Conservation (phyloP, 108 stramenopile genomes). For the Cyclotella atomus region DNA sequence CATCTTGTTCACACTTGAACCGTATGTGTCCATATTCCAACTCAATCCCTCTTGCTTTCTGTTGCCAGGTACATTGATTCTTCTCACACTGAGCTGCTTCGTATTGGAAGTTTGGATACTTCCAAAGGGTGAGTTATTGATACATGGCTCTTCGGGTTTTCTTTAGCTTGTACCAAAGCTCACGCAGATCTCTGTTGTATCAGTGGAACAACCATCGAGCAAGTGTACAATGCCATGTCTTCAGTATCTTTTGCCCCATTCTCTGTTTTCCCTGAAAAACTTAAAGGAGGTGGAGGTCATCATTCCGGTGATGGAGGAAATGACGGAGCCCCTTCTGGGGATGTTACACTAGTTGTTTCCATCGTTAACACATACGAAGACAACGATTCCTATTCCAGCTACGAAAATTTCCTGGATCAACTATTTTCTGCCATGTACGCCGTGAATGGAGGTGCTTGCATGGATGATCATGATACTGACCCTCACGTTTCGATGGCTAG, state of each 20-base stretch:
- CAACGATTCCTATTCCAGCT: constrained; percentile 60
- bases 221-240: constrained; percentile 82
- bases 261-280: constrained; percentile 82
- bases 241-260: constrained; percentile 75
- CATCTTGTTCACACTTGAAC: too few relatives aligned
- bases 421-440: constrained; percentile 79
- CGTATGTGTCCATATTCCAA: too few relatives aligned
- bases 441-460: constrained; percentile 83
- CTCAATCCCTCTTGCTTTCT: background rate
- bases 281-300: constrained; percentile 87
- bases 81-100: constrained; percentile 87
- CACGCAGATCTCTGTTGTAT: constrained; percentile 48
- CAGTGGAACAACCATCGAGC: constrained; percentile 79
- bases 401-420: constrained; percentile 79
- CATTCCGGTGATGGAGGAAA: constrained; percentile 69
- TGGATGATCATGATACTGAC: constrained; percentile 93
- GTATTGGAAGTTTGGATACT: constrained; percentile 85
- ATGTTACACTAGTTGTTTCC: constrained; percentile 82
- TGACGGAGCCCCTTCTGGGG: constrained; percentile 58
- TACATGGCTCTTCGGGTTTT: constrained; percentile 52
- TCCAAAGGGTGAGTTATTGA: constrained; percentile 43
- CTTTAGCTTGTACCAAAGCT: constrained; percentile 68
- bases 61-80: constrained; percentile 83
- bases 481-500: constrained; percentile 92
- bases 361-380: constrained; percentile 85